These are phyloP conservation scores for Fusarium chuoi DNA, from an alignment of 2,329 filamentous ascomycete species.

Conservation along the genomic window DNA sequence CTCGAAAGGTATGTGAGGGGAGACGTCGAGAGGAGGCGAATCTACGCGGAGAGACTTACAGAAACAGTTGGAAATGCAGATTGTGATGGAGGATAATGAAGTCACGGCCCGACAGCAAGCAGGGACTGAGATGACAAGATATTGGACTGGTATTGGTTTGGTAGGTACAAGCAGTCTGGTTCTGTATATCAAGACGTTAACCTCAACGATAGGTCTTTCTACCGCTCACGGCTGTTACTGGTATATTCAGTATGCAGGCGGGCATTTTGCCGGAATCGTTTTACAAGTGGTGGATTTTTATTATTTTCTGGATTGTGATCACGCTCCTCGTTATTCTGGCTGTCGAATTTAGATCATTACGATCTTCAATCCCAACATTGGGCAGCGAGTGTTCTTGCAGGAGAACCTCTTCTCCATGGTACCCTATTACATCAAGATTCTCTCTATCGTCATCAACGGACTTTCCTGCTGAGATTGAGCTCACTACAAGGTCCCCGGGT, in stretches of 20 bases:
- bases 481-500: not conserved
- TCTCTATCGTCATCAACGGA: not conserved
- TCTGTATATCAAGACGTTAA: rapidly evolving
- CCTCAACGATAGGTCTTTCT: not conserved
- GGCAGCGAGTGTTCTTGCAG: not conserved
- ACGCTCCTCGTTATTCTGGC: not conserved
- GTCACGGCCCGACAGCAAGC: not conserved
- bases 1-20: not conserved
- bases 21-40: not conserved
- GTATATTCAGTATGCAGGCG: constrained; percentile 1
- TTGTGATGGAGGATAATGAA: constrained; percentile 3
- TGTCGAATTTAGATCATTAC: not conserved
- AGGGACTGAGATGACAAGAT: not conserved
- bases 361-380: not conserved
- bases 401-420: too few relatives aligned
- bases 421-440: not conserved
- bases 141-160: not conserved
- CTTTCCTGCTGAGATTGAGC: not conserved
- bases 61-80: constrained; percentile 2
- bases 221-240: not conserved
- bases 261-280: not conserved
- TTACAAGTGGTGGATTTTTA: not conserved
- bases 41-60: not conserved
- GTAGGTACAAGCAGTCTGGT: not conserved
- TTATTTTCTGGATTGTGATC: not conserved